A percentile compares a stretch with the other conserved stretches of the same genome.
phyloP scores from a whole-genome alignment of 2,329 filamentous ascomycete species.

The Knoxdaviesia capensis region DNA sequence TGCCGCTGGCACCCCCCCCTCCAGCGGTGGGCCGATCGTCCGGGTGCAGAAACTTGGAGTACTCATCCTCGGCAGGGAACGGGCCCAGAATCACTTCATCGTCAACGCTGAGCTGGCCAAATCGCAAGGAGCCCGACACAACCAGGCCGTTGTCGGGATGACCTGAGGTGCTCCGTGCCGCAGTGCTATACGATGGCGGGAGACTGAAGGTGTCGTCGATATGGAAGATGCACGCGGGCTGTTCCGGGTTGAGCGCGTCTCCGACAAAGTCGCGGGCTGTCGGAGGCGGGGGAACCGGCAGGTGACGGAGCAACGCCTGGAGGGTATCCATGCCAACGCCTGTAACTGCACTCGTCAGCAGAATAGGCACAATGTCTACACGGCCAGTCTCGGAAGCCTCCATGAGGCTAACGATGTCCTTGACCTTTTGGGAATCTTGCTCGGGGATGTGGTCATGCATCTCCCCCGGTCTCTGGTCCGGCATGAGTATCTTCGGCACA shows the following conservation, averaged over 20 bases:
- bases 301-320: conserved; percentile 58
- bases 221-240: conserved; percentile 54
- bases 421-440: conserved; percentile 36
- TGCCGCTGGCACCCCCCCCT: conserved; percentile 15
- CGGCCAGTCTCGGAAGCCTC: conserved; percentile 14
- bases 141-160: conserved; percentile 42
- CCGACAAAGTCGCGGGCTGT: conserved; percentile 34
- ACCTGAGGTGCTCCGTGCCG: conserved; percentile 10
- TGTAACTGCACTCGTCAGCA: conserved; percentile 72
- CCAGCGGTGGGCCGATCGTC: conserved; percentile 26
- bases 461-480: conserved; percentile 20
- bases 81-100: conserved; percentile 66
- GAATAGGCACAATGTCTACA: conserved; percentile 48
- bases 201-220: conserved; percentile 79
- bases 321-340: conserved; percentile 64
- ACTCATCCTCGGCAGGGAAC: conserved; percentile 34
- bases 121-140: conserved; percentile 67
- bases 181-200: conserved; percentile 31
- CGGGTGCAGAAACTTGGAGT: conserved; percentile 9
- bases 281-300: conserved; percentile 46
- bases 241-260: conserved; percentile 33
- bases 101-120: conserved; percentile 57
- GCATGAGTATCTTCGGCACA: conserved; percentile 51
- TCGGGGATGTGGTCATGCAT: conserved; percentile 22
- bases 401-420: conserved; percentile 31